Evolutionary conservation across 164 flowering plant species (phyloP).

Genomic region (Stephania yunnanensis): DNA sequence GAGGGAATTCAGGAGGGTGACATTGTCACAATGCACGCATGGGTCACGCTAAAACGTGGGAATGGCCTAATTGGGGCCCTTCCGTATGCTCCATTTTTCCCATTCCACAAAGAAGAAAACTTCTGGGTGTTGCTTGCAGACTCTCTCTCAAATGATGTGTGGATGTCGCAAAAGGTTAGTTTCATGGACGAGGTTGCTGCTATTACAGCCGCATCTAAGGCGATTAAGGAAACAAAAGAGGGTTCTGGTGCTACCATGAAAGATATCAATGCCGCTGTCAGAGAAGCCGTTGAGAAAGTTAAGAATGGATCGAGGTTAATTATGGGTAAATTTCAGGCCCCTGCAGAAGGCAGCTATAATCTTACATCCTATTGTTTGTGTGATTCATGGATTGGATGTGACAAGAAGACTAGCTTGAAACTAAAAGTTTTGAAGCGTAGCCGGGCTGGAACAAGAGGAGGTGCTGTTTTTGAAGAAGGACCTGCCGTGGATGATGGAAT

Average conservation of each 20-base stretch:
- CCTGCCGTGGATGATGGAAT: conserved; percentile 43
- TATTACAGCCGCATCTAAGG: conserved; percentile 62
- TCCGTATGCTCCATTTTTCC: too few species aligned
- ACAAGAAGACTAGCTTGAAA: conserved; percentile 54
- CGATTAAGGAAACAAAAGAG: conserved; percentile 70
- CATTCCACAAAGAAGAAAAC: too few species aligned
- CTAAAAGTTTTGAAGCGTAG: conserved; percentile 66
- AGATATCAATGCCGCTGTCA: conserved; percentile 51
- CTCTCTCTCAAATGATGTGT: conserved; percentile 55
- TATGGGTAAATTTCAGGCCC: too few species aligned
- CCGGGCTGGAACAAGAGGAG: conserved; percentile 61
- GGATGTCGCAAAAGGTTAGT: conserved; percentile 80
- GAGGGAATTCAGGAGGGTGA: too few species aligned
- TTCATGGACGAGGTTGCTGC: conserved; percentile 87
- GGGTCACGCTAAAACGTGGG: too few species aligned
- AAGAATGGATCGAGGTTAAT: too few species aligned
- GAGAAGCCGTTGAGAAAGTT: conserved; percentile 68
- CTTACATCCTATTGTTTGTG: too few species aligned
- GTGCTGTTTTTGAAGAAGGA: conserved; percentile 40
- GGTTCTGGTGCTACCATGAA: conserved; percentile 55
- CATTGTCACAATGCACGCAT: too few species aligned
- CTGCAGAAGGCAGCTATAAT: too few species aligned
- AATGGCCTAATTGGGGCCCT: too few species aligned
- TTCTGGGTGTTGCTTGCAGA: too few species aligned
- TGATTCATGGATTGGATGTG: conserved; percentile 92